Percentiles rank a stretch among this genome's conserved stretches.
These are phyloP conservation scores for Inga laurina DNA, from an alignment of 306 rosid species.

Conservation along the genomic window DNA sequence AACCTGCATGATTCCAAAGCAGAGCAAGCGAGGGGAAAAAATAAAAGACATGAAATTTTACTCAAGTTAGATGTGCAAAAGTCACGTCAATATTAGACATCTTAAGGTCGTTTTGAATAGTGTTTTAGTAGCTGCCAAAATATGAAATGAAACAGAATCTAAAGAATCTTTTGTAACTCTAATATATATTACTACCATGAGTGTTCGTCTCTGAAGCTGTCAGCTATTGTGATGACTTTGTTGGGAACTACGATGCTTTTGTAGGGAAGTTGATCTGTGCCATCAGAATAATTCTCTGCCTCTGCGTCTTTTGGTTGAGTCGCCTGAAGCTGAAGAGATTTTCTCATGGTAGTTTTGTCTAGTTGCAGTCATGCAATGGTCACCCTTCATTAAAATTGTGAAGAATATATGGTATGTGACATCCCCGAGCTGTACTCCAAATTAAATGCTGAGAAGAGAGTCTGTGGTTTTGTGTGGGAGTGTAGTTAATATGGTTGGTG, in stretches of 20 bases:
- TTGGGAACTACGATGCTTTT: constrained; percentile 69
- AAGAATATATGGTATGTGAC: constrained; percentile 30
- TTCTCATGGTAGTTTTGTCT: constrained; percentile 48
- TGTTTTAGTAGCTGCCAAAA: background rate
- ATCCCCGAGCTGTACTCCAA: constrained; percentile 6
- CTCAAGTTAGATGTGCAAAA: constrained; percentile 14
- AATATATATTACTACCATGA: constrained; percentile 50
- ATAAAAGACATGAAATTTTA: background rate
- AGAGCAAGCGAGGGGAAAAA: background rate
- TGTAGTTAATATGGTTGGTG: constrained; percentile 50
- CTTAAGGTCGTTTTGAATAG: background rate
- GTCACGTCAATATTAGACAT: background rate
- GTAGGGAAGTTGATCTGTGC: constrained; percentile 47
- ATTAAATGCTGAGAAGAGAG: constrained; percentile 70
- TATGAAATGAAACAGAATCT: background rate
- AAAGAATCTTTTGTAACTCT: background rate
- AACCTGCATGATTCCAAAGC: constrained; percentile 60
- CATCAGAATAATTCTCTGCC: constrained; percentile 37
- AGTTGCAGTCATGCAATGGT: constrained; percentile 34
- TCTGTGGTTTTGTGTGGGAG: constrained; percentile 59
- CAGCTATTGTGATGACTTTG: constrained; percentile 50
- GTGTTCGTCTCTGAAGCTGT: constrained; percentile 53
- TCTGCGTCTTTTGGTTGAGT: constrained; percentile 41
- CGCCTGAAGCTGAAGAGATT: constrained; percentile 41
- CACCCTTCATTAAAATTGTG: constrained; percentile 13